Percentiles rank a stretch among this genome's conserved stretches.
Conservation (phyloP, 305 asterid species). For the Ajuga reptans region DNA sequence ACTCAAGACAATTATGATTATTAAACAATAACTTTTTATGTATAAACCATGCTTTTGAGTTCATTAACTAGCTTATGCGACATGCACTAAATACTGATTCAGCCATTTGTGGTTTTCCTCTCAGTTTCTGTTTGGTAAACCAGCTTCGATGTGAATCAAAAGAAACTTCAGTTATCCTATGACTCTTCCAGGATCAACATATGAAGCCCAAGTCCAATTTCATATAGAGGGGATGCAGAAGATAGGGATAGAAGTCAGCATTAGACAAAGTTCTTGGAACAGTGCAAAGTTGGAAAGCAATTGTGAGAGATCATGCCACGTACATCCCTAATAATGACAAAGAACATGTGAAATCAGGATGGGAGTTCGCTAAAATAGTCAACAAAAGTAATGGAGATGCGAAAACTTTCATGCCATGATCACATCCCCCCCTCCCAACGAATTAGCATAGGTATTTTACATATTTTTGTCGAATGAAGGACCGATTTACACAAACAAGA, state of each 20-base stretch:
- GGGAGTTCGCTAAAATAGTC: too few relatives aligned
- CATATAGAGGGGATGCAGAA: too few relatives aligned
- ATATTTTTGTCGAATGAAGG: background rate
- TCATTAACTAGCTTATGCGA: background rate
- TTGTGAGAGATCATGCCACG: background rate
- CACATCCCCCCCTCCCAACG: background rate
- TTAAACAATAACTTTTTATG: background rate
- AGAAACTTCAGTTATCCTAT: too few relatives aligned
- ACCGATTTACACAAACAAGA: background rate
- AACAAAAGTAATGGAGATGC: background rate
- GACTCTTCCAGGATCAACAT: too few relatives aligned
- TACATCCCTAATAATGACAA: too few relatives aligned
- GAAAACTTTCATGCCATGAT: background rate
- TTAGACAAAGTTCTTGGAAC: background rate
- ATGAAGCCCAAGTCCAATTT: too few relatives aligned
- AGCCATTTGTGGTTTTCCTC: background rate
- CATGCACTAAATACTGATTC: background rate
- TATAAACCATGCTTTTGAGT: background rate
- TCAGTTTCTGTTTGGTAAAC: background rate
- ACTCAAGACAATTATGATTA: background rate
- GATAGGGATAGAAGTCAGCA: background rate
- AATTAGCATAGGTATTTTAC: background rate
- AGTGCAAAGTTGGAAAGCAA: constrained; percentile 7
- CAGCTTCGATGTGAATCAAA: too few relatives aligned
- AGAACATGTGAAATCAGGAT: too few relatives aligned